phyloP scores from a whole-genome alignment of 345 rosid species.

The Draba incana region DNA sequence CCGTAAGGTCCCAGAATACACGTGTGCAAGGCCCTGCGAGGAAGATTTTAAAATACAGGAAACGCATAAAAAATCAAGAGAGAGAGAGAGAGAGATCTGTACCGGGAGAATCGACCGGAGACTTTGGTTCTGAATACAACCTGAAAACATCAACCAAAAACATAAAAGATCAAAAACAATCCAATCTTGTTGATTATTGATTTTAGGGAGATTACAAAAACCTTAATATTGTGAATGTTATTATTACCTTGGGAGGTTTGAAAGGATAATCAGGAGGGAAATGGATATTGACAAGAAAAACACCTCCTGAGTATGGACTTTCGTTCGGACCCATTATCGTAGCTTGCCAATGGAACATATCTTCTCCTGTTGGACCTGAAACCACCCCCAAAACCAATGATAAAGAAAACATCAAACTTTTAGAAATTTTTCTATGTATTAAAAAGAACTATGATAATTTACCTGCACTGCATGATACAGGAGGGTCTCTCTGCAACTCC shows the following conservation, averaged over 20 bases:
- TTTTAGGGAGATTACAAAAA: neutral
- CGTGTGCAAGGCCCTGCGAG: too few species aligned
- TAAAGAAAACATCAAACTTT: neutral
- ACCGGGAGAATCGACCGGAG: too few species aligned
- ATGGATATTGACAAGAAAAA: constrained; percentile 64
- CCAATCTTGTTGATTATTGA: neutral
- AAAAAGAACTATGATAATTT: neutral
- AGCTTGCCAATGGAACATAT: constrained; percentile 80
- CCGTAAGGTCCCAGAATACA: neutral
- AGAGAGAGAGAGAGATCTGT: too few species aligned
- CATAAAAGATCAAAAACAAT: constrained; percentile 3
- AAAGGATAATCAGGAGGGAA: constrained; percentile 74
- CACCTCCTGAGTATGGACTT: constrained; percentile 72
- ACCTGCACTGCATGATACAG: constrained; percentile 80
- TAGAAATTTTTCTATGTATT: neutral
- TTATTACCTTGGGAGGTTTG: constrained; percentile 71
- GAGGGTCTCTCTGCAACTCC: constrained; percentile 76
- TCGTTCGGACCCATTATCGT: constrained; percentile 71
- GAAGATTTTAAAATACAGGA: too few species aligned
- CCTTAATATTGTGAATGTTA: neutral
- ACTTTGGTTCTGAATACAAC: constrained; percentile 68
- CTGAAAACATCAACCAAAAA: constrained; percentile 35
- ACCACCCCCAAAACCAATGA: neutral
- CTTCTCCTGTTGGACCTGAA: constrained; percentile 65
- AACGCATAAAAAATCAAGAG: too few species aligned